These are phyloP conservation scores for Gynostemma pentaphyllum DNA, from an alignment of 306 rosid species.

Conservation along the genomic window DNA sequence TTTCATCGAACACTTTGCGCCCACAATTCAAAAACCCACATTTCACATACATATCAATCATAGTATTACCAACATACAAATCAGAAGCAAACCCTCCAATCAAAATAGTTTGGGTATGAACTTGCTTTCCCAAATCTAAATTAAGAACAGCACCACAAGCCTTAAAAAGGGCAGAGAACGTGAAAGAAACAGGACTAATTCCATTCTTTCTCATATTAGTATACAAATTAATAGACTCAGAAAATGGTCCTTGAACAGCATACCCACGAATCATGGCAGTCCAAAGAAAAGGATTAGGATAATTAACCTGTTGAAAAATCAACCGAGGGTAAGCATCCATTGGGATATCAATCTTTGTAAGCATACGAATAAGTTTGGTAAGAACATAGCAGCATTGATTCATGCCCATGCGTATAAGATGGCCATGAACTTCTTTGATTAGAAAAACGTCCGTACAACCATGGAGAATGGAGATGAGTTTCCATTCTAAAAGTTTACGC, in stretches of 20 bases:
- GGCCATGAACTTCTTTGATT: conserved; percentile 51
- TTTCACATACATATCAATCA: conserved; percentile 64
- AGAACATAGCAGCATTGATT: conserved; percentile 49
- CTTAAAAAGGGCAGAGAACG: conserved; percentile 63
- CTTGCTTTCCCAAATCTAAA: conserved; percentile 36
- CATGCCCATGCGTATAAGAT: conserved; percentile 32
- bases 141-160: conserved; percentile 27
- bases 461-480: conserved; percentile 28
- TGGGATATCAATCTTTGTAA: conserved; percentile 32
- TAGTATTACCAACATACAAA: conserved; percentile 49
- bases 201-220: conserved; percentile 35
- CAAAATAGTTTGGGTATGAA: conserved; percentile 57
- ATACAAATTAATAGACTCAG: conserved; percentile 34
- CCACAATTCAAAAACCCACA: conserved; percentile 38
- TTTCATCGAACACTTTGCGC: conserved; percentile 72
- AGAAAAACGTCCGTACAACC: conserved; percentile 25
- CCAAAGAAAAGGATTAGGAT: conserved; percentile 76
- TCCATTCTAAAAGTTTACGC: conserved; percentile 30
- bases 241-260: conserved; percentile 31
- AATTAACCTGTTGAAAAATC: conserved; percentile 41
- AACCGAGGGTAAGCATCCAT: conserved; percentile 40
- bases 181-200: conserved; percentile 47
- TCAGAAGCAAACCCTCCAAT: conserved; percentile 65
- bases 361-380: conserved; percentile 56
- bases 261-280: conserved; percentile 69